Conservation (phyloP, 768 basidiomycete species). For the Auricularia sp. region DNA sequence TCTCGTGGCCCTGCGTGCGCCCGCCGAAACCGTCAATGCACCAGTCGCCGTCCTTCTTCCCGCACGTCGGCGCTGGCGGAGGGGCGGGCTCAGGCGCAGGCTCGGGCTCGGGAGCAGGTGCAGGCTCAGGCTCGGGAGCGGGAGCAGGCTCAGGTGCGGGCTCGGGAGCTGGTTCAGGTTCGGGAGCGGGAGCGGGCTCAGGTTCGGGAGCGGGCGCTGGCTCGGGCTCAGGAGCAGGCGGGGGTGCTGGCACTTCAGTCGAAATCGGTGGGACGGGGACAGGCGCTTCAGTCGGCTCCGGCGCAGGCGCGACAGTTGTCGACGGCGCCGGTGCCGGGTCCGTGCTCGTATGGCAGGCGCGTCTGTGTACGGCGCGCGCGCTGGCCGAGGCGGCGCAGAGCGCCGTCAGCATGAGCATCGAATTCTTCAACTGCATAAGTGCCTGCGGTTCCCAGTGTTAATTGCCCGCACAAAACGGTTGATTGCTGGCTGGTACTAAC, state of each 20-base stretch:
- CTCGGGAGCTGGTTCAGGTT: not conserved
- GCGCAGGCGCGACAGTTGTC: not conserved
- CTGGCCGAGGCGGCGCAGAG: not conserved
- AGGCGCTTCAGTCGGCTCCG: not conserved
- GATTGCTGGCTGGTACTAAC: not conserved
- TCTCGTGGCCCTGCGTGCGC: not conserved
- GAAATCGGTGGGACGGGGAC: not conserved
- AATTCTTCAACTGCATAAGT: not conserved
- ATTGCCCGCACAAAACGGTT: not conserved
- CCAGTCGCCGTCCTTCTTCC: not conserved
- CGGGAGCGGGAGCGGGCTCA: not conserved
- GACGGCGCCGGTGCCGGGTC: not conserved
- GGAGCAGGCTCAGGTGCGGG: not conserved
- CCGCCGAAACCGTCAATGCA: conserved; percentile 1
- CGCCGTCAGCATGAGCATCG: not conserved
- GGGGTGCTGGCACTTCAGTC: not conserved
- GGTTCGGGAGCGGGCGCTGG: not conserved
- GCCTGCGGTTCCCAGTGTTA: not conserved
- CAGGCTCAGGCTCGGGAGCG: not conserved
- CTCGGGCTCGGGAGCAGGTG: not conserved
- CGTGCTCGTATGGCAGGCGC: not conserved
- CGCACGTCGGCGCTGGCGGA: not conserved
- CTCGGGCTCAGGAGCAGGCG: not conserved
- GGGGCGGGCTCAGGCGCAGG: not conserved
- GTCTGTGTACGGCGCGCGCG: not conserved